A percentile compares a stretch with the other conserved stretches of the same genome.
Conservation (phyloP, 371 early-diverging fungal species). For the Enterocytospora artemiae region DNA sequence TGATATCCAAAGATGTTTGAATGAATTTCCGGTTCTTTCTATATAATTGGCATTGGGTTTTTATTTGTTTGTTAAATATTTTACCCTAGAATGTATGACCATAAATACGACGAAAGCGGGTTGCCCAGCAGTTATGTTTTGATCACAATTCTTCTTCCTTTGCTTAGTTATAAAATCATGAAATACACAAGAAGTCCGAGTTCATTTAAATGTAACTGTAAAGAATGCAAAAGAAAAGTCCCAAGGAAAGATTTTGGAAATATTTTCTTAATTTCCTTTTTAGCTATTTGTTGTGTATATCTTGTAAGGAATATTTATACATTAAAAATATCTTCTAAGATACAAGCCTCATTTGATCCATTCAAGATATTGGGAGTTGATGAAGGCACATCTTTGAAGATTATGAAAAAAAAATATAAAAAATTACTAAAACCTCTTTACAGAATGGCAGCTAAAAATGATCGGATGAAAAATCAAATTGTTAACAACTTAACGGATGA, state of each 20-base stretch:
- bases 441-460: slow-evolving; percentile 6
- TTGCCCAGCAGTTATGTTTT: slow-evolving; percentile 49
- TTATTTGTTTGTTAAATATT: neutral
- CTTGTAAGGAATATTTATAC: slow-evolving; percentile 39
- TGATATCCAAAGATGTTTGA: neutral
- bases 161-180: slow-evolving; percentile 25
- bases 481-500: too few species aligned
- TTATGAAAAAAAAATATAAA: slow-evolving; percentile 34
- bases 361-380: slow-evolving; percentile 32
- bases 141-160: slow-evolving; percentile 38
- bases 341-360: slow-evolving; percentile 41
- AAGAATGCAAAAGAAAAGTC: slow-evolving; percentile 22
- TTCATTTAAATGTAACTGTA: slow-evolving; percentile 30
- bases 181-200: neutral
- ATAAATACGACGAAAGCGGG: slow-evolving; percentile 53
- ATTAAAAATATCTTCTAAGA: slow-evolving; percentile 34
- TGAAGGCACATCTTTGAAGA: slow-evolving; percentile 9
- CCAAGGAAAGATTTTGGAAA: neutral
- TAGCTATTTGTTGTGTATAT: slow-evolving; percentile 7
- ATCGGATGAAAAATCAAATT: slow-evolving; percentile 25
- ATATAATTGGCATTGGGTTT: neutral
- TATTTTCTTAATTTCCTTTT: neutral
- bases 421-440: slow-evolving; percentile 26
- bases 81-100: slow-evolving; percentile 35
- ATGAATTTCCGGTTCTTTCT: neutral